Base-by-base conservation (phyloP, 371 early-diverging fungal genomes). In the Mucor circinelloides region DNA sequence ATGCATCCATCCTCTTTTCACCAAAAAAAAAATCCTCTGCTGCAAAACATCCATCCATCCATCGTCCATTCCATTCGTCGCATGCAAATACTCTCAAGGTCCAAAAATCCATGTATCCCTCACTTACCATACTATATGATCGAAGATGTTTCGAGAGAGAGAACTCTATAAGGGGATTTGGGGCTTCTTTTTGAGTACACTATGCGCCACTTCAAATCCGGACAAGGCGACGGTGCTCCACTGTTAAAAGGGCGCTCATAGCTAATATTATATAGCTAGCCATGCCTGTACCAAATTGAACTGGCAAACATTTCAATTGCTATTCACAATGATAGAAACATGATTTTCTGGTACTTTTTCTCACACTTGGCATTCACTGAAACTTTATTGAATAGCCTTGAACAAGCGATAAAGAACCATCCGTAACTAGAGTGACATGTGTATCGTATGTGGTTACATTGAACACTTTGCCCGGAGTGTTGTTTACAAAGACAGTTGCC, bases 61-160 rank as follows among this genome's bases (percentile, higher is more conserved):
- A 44, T 64, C 46, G 7, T 46, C 8, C 46, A 21, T 46, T 21
- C 38, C 40, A 58, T 40, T 21, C 12, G 6, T 58, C 21, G 6
- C 30, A 52, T 23, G 38, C 50, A 52, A 25, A 52, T 48, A 19
- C 28, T 48, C n/a, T 46, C n/a, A 7, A 3, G 34, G 25, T 46
- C n/a, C 21, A 19, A 21, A 46, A 46, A 46, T 46, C 21, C 21
- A 19, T 46, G n/a, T 46, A 46, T 46, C 46, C 19, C 46, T 36
- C 25, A 65, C 66, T 65, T 65, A 65, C 66, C 66, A 65, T 65
- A 58, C 48, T 65, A 46, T 58, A 42, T 58, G 58, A 58, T 58
- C 36, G 42, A 58, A 60, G 60, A 60, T 60, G 23, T 58, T 65
- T 58, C 42, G 50, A 65, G 66, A 65, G 58, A 65, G 66, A 60